Evolutionary conservation across 106 monocot genomes (phyloP).

Genomic region (Acorus gramineus): DNA sequence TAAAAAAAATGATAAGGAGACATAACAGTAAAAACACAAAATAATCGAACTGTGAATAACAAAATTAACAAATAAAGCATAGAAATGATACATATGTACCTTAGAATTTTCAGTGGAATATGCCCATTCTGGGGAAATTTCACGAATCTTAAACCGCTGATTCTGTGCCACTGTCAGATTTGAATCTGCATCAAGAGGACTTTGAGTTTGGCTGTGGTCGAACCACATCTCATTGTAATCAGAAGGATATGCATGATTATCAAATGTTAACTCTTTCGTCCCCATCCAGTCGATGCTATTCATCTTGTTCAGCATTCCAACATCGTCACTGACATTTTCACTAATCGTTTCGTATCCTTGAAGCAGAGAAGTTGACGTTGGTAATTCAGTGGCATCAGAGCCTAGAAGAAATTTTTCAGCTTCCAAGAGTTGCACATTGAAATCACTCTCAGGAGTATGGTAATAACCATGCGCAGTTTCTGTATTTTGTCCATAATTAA

Average conservation of each 20-base stretch:
- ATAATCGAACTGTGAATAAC: neutral
- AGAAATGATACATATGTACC: constrained; percentile 18
- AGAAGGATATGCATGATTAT: constrained; percentile 12
- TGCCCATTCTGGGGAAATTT: constrained; percentile 87
- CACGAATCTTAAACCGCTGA: constrained; percentile 44
- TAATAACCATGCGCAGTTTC: neutral
- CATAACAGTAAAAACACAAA: neutral
- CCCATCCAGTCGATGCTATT: constrained; percentile 28
- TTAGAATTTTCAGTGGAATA: constrained; percentile 56
- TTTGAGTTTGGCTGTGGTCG: constrained; percentile 37
- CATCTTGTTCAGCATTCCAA: constrained; percentile 8
- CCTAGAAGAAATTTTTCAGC: constrained; percentile 37
- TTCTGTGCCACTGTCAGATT: constrained; percentile 31
- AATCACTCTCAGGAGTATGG: constrained; percentile 22
- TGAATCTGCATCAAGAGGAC: constrained; percentile 16
- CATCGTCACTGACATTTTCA: neutral
- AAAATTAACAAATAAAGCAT: constrained; percentile 6
- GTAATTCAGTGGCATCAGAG: constrained; percentile 33
- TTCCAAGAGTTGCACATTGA: constrained; percentile 27
- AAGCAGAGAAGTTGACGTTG: constrained; percentile 15
- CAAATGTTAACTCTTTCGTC: constrained; percentile 4
- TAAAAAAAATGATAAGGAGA: too few relatives aligned
- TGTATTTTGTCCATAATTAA: constrained; percentile 7
- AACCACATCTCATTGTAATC: constrained; percentile 23
- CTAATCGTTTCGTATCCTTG: neutral